phyloP scores from a whole-genome alignment of 139 green algal species.

The Eudorina sp. region DNA sequence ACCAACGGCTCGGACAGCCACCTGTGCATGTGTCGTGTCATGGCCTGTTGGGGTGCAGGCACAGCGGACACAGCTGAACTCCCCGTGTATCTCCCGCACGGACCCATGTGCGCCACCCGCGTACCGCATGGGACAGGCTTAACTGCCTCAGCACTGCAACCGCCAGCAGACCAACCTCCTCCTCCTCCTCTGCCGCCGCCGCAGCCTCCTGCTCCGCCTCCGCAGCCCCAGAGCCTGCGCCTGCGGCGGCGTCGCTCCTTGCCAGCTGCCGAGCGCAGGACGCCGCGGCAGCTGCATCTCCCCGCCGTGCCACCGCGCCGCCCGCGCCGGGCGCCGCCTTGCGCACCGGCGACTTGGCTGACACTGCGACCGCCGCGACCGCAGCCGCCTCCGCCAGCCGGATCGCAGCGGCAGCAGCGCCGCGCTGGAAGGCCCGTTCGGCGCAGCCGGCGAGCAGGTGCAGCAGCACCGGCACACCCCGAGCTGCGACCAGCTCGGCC shows the following conservation, averaged over 20 bases:
- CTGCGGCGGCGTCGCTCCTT: too few species aligned
- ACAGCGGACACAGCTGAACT: too few species aligned
- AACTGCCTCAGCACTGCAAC: not conserved
- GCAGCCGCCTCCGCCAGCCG: not conserved
- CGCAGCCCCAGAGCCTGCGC: too few species aligned
- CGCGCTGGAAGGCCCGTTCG: not conserved
- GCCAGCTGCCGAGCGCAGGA: too few species aligned
- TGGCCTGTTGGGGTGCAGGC: too few species aligned
- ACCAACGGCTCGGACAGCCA: too few species aligned
- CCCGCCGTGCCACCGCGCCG: too few species aligned
- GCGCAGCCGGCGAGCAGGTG: constrained; percentile 24
- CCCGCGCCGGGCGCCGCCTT: not conserved
- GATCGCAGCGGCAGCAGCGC: not conserved
- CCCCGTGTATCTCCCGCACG: too few species aligned
- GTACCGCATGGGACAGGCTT: not conserved
- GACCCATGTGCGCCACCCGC: too few species aligned
- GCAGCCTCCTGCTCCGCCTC: too few species aligned
- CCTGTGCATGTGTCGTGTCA: too few species aligned
- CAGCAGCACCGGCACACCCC: constrained; percentile 48
- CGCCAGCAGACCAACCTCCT: not conserved
- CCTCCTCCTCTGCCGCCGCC: not conserved
- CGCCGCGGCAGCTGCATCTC: too few species aligned
- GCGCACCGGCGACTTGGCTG: not conserved
- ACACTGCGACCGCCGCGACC: not conserved
- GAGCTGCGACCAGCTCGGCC: constrained; percentile 45